Evolutionary conservation across 2,329 filamentous ascomycete species (phyloP).

Genomic region (Orbilia blumenaviensis): DNA sequence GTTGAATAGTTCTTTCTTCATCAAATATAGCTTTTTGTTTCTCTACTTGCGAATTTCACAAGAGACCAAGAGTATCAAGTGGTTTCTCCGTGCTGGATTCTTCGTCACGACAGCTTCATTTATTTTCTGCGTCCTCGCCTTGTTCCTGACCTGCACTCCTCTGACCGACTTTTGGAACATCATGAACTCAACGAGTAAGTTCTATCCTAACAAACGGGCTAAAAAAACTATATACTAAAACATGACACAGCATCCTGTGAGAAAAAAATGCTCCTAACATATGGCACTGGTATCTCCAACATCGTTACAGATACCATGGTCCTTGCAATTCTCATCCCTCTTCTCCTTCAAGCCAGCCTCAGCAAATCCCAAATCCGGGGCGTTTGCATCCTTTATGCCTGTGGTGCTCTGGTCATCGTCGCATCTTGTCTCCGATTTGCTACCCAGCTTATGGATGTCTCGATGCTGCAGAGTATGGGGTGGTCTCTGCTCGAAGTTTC

Average conservation of each 20-base stretch:
- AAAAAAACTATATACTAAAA: conserved; percentile 1
- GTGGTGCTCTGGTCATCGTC: conserved; percentile 57
- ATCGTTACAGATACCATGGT: conserved; percentile 59
- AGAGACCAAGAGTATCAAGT: conserved; percentile 56
- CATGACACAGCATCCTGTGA: conserved; percentile 50
- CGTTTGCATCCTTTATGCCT: conserved; percentile 54
- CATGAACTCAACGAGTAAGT: conserved; percentile 53
- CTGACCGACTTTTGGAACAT: conserved; percentile 57
- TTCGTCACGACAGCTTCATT: conserved; percentile 59
- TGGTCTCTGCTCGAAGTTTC: conserved; percentile 58
- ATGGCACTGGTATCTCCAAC: conserved; percentile 56
- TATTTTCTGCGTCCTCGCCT: conserved; percentile 58
- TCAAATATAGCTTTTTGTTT: conserved; percentile 58
- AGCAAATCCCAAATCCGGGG: conserved; percentile 53
- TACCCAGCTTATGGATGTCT: conserved; percentile 59
- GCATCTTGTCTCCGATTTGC: conserved; percentile 59
- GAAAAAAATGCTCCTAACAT: conserved; percentile 55
- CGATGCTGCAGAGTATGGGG: conserved; percentile 57
- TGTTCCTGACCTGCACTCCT: conserved; percentile 59
- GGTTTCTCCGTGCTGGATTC: conserved; percentile 57
- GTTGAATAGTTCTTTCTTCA: conserved; percentile 54
- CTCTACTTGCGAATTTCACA: conserved; percentile 57
- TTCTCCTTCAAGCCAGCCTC: conserved; percentile 56
- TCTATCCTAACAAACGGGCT: background rate
- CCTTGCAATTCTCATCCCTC: conserved; percentile 57